Base-by-base conservation (phyloP, 345 rosid genomes). In the Eutrema heterophyllum region DNA sequence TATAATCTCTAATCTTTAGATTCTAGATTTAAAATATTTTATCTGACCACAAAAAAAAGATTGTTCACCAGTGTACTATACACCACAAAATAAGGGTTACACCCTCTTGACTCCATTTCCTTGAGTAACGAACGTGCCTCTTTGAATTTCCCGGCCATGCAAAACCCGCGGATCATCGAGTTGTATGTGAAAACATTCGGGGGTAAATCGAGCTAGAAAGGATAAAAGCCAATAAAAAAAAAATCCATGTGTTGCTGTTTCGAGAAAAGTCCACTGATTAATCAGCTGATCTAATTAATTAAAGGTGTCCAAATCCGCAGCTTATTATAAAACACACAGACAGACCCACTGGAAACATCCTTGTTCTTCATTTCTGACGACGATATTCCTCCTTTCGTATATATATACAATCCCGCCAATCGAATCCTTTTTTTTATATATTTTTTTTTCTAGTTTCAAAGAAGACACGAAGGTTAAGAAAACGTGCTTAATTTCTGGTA, bases 151-250 rank as follows among this genome's bases (percentile, higher is more conserved):
- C 82, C 92, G 0, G 84, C 89, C 87, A 86, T 91, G 83, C 97
- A 95, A 69, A 77, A 78, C 57, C 97, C 97, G 1, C 92, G 87
- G 77, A 95, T 90, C 93, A 95, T 86, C 0, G 97, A 86, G 77
- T 86, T 83, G 65, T 95, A 95, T 0, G 99, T 89, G 72, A 83
- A 90, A 21, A 80, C 96, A 45, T 95, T 94, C 13, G 97, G 99
- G 39, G n/a, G 33, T 21, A 49, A 27, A 21, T 32, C 36, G 45
- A 44, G 62, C 13, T 68, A 10, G 27, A 4, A 33, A 11, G 2
- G 2, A 9, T 7, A 4, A 27, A 9, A 56, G 18, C n/a, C n/a
- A n/a, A n/a, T n/a, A n/a, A n/a, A 7, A 32, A 56, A 45, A 9
- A 59, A 35, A 26, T 30, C 24, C 2, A 16, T 2, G 14, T 27